A percentile compares a stretch with the other conserved stretches of the same genome.
Conservation (phyloP, 75 land plant species). For the Picea glauca region DNA sequence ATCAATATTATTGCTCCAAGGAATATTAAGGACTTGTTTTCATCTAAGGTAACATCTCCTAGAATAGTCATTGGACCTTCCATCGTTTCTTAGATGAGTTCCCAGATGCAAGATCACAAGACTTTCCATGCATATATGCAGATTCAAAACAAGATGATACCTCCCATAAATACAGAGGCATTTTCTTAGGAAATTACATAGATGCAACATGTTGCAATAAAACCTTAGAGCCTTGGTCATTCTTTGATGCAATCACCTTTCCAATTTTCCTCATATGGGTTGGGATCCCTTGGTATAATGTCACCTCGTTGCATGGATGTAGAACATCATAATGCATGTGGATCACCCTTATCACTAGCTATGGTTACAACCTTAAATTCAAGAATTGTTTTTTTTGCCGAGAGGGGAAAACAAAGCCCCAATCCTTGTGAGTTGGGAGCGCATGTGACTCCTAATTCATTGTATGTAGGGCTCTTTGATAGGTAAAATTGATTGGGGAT, state of each 20-base stretch:
- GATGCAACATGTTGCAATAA: no score
- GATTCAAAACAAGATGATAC: no score
- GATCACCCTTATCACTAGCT: constrained; percentile 25
- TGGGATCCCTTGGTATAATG: constrained; percentile 45
- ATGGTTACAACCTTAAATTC: no score
- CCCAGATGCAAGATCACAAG: no score
- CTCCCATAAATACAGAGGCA: no score
- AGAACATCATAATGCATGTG: background rate
- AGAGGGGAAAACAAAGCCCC: constrained; percentile 46
- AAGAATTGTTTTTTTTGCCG: constrained; percentile 16
- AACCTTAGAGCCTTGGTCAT: no score
- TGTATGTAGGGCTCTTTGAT: constrained; percentile 61
- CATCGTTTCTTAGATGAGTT: no score
- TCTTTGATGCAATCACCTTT: no score
- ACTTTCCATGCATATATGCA: no score
- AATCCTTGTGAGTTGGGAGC: constrained; percentile 47
- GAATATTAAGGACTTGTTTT: constrained; percentile 73
- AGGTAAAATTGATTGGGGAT: constrained; percentile 65
- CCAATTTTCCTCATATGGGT: no score
- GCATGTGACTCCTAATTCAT: constrained; percentile 7
- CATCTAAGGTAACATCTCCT: constrained; percentile 61
- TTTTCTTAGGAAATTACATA: no score
- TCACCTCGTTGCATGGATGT: constrained; percentile 48
- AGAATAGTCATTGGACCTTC: no score
- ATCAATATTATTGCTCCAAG: constrained; percentile 33